phyloP scores from a whole-genome alignment of 1,284 basidiomycete species.

The Ceratobasidium sp. region DNA sequence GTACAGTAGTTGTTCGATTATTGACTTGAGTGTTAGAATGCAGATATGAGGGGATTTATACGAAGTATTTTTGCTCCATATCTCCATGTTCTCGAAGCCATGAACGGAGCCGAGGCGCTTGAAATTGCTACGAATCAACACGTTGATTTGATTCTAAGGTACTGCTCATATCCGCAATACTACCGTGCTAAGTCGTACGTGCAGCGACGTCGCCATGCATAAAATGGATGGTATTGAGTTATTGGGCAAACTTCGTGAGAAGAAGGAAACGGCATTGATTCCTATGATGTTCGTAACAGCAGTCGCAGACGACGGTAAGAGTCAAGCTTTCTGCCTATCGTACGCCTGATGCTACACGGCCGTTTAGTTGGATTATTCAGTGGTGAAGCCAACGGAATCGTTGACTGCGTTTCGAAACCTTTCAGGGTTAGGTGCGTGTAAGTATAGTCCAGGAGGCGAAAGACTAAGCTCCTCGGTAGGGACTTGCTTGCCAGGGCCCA shows the following conservation, averaged over 20 bases:
- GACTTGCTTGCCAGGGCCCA: conserved; percentile 52
- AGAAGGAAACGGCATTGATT: conserved; percentile 35
- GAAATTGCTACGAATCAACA: background rate
- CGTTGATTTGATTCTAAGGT: background rate
- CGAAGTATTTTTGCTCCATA: conserved; percentile 37
- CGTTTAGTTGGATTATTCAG: background rate
- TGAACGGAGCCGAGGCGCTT: background rate
- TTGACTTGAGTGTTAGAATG: background rate
- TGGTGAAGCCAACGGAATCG: conserved; percentile 45
- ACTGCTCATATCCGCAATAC: background rate
- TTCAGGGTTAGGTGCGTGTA: conserved; percentile 43
- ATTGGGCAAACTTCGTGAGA: background rate
- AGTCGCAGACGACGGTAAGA: conserved; percentile 9
- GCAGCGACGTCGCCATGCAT: background rate
- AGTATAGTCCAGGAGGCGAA: conserved; percentile 43
- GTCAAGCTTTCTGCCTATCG: conserved; percentile 42
- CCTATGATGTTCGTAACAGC: conserved; percentile 47
- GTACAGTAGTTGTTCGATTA: background rate
- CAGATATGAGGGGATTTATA: conserved; percentile 37
- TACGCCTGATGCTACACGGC: background rate
- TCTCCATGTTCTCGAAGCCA: conserved; percentile 1
- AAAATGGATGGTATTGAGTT: background rate
- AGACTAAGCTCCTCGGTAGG: conserved; percentile 46
- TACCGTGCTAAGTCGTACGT: background rate
- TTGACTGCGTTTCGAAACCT: conserved; percentile 48